These are phyloP conservation scores for Diaporthe sp. DNA, from an alignment of 2,329 filamentous ascomycete genomes.

Conservation along the genomic window DNA sequence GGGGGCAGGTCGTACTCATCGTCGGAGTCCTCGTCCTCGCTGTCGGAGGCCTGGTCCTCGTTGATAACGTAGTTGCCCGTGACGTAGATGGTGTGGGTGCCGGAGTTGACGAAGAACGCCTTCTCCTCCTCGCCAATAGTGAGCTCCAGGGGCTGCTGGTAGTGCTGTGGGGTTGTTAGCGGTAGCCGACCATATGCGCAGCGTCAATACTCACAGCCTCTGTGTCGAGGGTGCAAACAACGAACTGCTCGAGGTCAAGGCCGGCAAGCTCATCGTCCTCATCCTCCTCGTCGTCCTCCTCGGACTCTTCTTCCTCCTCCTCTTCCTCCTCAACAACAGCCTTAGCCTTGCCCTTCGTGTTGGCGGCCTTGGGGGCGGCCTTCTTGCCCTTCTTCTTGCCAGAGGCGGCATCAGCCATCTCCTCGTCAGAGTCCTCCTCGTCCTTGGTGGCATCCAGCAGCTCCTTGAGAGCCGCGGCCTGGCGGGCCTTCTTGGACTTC, in stretches of 20 bases:
- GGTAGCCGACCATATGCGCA: conserved; percentile 28
- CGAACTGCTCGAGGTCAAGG: conserved; percentile 85
- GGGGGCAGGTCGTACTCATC: conserved; percentile 86
- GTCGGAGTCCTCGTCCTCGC: conserved; percentile 80
- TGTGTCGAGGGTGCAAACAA: conserved; percentile 95
- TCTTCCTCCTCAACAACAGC: conserved; percentile 70
- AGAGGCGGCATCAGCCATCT: conserved; percentile 73
- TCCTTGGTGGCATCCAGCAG: conserved; percentile 77
- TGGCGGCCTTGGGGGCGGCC: conserved; percentile 48
- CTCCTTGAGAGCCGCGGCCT: conserved; percentile 82
- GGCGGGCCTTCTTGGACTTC: conserved; percentile 89
- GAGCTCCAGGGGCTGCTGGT: conserved; percentile 95
- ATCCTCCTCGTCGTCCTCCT: conserved; percentile 58
- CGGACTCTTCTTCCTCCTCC: conserved; percentile 70
- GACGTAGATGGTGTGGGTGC: conserved; percentile 90
- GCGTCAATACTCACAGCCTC: conserved; percentile 76
- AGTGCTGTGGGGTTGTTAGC: conserved; percentile 73
- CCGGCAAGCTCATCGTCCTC: conserved; percentile 72
- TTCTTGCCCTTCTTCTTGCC: conserved; percentile 71
- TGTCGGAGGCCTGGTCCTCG: conserved; percentile 72
- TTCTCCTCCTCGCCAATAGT: conserved; percentile 89
- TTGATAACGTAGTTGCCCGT: conserved; percentile 96
- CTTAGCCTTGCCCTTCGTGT: conserved; percentile 59
- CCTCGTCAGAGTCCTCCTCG: conserved; percentile 73
- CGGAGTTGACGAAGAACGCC: conserved; percentile 91